Evolutionary conservation across 345 rosid genomes (phyloP).

Genomic region (Citrus medica): DNA sequence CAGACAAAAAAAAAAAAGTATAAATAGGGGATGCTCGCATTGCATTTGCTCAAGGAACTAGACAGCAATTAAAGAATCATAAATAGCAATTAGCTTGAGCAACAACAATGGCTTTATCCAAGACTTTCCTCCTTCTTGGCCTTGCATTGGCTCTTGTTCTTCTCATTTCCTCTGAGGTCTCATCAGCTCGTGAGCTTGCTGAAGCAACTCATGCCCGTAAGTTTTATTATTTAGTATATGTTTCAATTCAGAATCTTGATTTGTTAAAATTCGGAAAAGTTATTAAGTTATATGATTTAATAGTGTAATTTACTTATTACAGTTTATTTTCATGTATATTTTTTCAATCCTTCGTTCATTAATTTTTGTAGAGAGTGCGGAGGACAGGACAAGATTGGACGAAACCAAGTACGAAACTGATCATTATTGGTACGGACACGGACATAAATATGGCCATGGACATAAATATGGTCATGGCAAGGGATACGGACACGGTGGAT

Average conservation of each 20-base stretch:
- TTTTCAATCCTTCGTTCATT: neutral
- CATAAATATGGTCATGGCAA: neutral
- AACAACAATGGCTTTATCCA: slow-evolving; percentile 18
- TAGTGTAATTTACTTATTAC: too few species aligned
- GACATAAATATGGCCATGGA: neutral
- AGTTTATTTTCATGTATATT: too few species aligned
- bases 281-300: too few species aligned
- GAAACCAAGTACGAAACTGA: neutral
- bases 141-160: slow-evolving; percentile 14
- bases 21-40: neutral
- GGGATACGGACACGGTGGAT: neutral
- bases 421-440: neutral
- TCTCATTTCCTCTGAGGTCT: slow-evolving; percentile 20
- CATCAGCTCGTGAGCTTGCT: slow-evolving; percentile 23
- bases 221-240: neutral
- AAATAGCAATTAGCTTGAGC: neutral
- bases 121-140: slow-evolving; percentile 18
- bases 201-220: slow-evolving; percentile 9
- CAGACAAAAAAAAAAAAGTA: too few species aligned
- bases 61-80: neutral
- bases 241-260: too few species aligned
- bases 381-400: neutral
- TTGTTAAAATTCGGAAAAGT: too few species aligned
- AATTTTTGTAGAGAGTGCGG: neutral
- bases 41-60: neutral